Percentiles rank a stretch among this genome's conserved stretches.
These are phyloP conservation scores for Magnolia officinalis DNA, from an alignment of 164 flowering plant genomes.

Conservation along the genomic window DNA sequence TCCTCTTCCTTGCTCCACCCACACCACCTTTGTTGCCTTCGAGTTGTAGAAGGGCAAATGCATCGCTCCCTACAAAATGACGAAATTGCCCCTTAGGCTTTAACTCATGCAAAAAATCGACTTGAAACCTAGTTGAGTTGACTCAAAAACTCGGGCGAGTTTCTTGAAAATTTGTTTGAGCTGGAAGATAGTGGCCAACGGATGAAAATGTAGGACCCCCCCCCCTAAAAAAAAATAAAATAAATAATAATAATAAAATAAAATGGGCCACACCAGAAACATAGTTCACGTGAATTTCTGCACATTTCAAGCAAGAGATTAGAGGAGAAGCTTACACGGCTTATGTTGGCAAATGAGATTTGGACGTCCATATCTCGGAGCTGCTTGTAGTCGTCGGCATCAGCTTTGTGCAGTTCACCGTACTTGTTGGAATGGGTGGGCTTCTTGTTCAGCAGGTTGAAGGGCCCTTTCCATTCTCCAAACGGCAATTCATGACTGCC, in stretches of 20 bases:
- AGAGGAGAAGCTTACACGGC: conserved; percentile 19
- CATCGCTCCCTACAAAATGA: conserved; percentile 31
- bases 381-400: conserved; percentile 19
- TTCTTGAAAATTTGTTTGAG: too few species aligned
- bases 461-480: conserved; percentile 13
- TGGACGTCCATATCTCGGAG: conserved; percentile 33
- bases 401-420: conserved; percentile 34
- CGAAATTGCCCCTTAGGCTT: too few species aligned
- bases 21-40: conserved; percentile 23
- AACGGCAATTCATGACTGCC: conserved; percentile 23
- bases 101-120: too few species aligned
- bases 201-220: too few species aligned
- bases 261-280: not conserved
- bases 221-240: too few species aligned
- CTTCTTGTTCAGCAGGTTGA: conserved; percentile 27
- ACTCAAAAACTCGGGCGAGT: too few species aligned
- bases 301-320: not conserved
- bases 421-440: conserved; percentile 30
- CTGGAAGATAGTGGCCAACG: too few species aligned
- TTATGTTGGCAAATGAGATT: conserved; percentile 32
- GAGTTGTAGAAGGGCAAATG: conserved; percentile 41
- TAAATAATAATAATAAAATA: too few species aligned
- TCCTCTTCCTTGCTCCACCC: conserved; percentile 39
- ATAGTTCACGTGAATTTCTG: too few species aligned
- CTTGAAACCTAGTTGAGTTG: too few species aligned